phyloP scores from a whole-genome alignment of 805 yeast genomes.

The Scheffersomyces ergatensis region DNA sequence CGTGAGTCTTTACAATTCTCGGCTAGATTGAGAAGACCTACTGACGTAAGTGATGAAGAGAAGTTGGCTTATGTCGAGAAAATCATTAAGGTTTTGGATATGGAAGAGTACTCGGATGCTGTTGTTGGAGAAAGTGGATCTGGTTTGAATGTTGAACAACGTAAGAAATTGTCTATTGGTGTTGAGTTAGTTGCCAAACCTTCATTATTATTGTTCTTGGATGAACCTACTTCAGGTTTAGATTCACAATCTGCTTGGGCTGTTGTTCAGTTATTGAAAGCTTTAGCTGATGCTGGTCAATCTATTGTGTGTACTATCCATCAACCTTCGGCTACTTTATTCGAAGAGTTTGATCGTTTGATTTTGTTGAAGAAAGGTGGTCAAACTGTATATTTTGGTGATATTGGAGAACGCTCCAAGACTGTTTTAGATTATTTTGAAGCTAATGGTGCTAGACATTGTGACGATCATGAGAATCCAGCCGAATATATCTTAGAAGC shows the following conservation, averaged over 20 bases:
- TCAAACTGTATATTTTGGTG: constrained; percentile 20
- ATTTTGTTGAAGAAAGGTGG: constrained; percentile 30
- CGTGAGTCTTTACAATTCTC: constrained; percentile 17
- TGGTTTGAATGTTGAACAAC: constrained; percentile 18
- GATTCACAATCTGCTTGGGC: constrained; percentile 61
- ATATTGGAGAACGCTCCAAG: constrained; percentile 22
- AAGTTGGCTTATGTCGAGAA: constrained; percentile 15
- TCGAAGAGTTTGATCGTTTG: constrained; percentile 31
- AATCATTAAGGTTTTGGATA: constrained; percentile 15
- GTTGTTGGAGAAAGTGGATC: constrained; percentile 13
- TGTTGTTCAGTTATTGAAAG: constrained; percentile 48
- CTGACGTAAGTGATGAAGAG: constrained; percentile 18
- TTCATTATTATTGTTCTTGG: constrained; percentile 49
- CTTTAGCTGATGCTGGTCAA: constrained; percentile 50
- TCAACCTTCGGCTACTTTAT: constrained; percentile 51
- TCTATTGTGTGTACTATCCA: constrained; percentile 67
- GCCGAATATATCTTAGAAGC: constrained; percentile 37
- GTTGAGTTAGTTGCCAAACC: constrained; percentile 18
- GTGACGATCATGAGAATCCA: constrained; percentile 45
- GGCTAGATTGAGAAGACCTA: constrained; percentile 49
- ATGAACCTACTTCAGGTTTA: constrained; percentile 64
- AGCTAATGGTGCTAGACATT: constrained; percentile 47
- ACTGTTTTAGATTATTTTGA: constrained; percentile 18
- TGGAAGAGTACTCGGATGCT: constrained; percentile 15
- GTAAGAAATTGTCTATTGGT: constrained; percentile 16